Percentiles rank a stretch among this genome's conserved stretches.
Conservation (phyloP, 2,329 filamentous ascomycete genomes). For the Aspergillus unguis region DNA sequence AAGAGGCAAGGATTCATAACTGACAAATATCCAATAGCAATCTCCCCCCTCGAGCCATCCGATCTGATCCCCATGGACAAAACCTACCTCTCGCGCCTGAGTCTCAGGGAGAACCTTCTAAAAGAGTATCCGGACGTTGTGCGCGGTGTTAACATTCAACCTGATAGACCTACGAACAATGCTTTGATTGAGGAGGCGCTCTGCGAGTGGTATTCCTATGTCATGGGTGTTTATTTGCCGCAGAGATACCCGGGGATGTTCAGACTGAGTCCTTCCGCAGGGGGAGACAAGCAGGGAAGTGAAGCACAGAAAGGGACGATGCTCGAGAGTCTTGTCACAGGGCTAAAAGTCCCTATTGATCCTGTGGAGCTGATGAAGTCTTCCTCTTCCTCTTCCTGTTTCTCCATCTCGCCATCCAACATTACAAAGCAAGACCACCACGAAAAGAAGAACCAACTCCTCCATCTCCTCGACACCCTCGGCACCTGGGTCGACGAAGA, state of each 20-base stretch:
- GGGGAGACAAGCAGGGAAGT: conserved; percentile 1
- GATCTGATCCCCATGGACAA: conserved; percentile 59
- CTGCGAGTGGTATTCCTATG: conserved; percentile 55
- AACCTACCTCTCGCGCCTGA: conserved; percentile 54
- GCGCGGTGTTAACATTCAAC: conserved; percentile 36
- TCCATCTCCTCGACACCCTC: conserved; percentile 42
- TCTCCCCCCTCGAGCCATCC: conserved; percentile 52
- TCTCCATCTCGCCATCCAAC: neutral
- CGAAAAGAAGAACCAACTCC: conserved; percentile 13
- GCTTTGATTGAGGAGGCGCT: conserved; percentile 45
- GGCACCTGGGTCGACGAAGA: conserved; percentile 57
- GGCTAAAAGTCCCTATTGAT: conserved; percentile 39
- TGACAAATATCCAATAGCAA: conserved; percentile 36
- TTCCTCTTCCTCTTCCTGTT: neutral
- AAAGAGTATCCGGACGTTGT: conserved; percentile 41
- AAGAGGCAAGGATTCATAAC: neutral
- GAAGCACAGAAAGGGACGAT: conserved; percentile 17
- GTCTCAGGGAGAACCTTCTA: conserved; percentile 49
- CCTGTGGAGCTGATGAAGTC: neutral
- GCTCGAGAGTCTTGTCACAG: conserved; percentile 48
- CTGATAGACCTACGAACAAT: conserved; percentile 30
- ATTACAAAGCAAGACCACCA: neutral
- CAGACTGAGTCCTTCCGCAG: conserved; percentile 21
- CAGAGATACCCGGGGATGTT: conserved; percentile 56
- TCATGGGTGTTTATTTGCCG: conserved; percentile 55